Percentiles rank a stretch among this genome's conserved stretches.
phyloP scores from a whole-genome alignment of 73 alveolate genomes.

The Stentor roeselii region DNA sequence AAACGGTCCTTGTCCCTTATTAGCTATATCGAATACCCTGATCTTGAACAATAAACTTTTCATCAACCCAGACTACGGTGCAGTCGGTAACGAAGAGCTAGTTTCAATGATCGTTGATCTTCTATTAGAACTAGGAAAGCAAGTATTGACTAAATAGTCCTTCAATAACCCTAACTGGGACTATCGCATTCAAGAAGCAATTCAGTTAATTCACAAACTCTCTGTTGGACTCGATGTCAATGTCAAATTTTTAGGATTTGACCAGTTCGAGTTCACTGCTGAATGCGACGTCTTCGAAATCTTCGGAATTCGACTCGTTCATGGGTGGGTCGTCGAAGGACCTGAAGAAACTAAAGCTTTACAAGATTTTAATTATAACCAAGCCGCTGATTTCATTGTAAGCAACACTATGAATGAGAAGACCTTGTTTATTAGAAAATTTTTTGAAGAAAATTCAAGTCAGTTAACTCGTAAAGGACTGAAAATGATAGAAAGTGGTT shows the following conservation, averaged over 20 bases:
- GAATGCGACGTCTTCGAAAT: slow-evolving; percentile 17
- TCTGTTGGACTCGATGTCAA: slow-evolving; percentile 24
- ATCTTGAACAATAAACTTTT: not conserved
- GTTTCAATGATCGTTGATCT: not conserved
- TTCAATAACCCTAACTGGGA: not conserved
- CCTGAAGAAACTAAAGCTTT: not conserved
- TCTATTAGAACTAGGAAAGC: not conserved
- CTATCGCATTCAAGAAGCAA: not conserved
- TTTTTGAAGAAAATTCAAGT: not conserved
- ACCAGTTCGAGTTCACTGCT: slow-evolving; percentile 19
- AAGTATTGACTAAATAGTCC: not conserved
- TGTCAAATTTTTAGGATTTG: slow-evolving; percentile 16
- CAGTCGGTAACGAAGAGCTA: not conserved
- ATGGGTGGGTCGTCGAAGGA: slow-evolving; percentile 27
- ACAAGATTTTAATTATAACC: not conserved
- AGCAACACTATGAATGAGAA: not conserved
- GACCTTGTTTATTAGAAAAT: not conserved
- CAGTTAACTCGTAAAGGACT: slow-evolving; percentile 29
- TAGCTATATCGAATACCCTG: slow-evolving; percentile 15
- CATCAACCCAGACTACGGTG: not conserved
- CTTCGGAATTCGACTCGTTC: not conserved
- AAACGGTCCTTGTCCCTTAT: slow-evolving; percentile 30
- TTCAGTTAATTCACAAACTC: slow-evolving; percentile 2
- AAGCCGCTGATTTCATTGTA: not conserved
- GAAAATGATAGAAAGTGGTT: not conserved